These are phyloP conservation scores for Ceratocystis cacaofunesta DNA, from an alignment of 2,329 filamentous ascomycete species.

Conservation along the genomic window DNA sequence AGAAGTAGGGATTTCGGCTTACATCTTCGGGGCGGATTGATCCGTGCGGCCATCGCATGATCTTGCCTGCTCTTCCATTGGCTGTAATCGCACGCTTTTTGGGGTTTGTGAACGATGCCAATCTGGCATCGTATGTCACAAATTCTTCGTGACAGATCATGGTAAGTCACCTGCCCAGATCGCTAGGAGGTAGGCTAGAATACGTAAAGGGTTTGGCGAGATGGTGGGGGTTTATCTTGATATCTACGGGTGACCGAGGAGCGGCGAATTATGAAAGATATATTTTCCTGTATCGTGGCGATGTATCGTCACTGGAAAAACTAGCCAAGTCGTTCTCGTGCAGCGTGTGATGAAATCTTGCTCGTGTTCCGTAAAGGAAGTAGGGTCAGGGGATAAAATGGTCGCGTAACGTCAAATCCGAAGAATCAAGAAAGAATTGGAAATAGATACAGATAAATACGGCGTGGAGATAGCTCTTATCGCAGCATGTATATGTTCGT, in stretches of 20 bases:
- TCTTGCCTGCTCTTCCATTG: constrained; percentile 36
- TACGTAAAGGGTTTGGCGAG: neutral
- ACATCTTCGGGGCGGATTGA: constrained; percentile 25
- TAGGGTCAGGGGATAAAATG: neutral
- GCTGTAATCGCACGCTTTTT: constrained; percentile 58
- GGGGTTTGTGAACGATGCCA: constrained; percentile 59
- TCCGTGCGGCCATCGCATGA: constrained; percentile 61
- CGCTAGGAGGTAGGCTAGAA: neutral
- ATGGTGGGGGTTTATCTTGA: neutral
- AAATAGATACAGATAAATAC: constrained; percentile 1
- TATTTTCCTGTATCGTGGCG: neutral
- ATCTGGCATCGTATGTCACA: constrained; percentile 56
- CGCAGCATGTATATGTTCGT: neutral
- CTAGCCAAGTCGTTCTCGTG: neutral
- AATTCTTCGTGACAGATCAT: constrained; percentile 28
- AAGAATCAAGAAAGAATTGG: neutral
- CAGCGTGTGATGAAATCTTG: neutral
- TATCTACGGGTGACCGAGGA: neutral
- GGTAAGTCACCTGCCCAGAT: neutral
- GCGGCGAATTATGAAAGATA: neutral
- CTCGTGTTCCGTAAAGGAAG: neutral
- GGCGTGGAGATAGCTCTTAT: neutral
- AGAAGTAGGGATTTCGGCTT: constrained; percentile 14
- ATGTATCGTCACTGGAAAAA: neutral
- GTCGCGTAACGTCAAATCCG: neutral